Percentiles rank a stretch among this genome's conserved stretches.
These are phyloP conservation scores for Alternaria brassicae DNA, from an alignment of 2,329 filamentous ascomycete species.

Conservation along the genomic window DNA sequence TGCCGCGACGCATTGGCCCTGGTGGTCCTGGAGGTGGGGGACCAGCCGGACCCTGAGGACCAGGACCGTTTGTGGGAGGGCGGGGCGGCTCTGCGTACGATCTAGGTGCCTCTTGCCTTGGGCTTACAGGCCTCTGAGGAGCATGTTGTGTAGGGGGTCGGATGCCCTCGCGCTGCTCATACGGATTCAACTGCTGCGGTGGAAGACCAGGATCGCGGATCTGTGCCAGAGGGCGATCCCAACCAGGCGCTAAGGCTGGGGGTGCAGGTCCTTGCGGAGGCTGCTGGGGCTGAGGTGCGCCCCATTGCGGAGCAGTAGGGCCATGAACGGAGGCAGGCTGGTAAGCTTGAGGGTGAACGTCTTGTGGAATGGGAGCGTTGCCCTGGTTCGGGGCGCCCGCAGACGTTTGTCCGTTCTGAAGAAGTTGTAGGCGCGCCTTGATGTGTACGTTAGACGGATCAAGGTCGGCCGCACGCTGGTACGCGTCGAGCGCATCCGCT, in stretches of 20 bases:
- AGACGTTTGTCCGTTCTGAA: slow-evolving; percentile 77
- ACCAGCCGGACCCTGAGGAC: slow-evolving; percentile 51
- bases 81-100: slow-evolving; percentile 72
- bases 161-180: slow-evolving; percentile 77
- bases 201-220: slow-evolving; percentile 69
- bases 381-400: slow-evolving; percentile 74
- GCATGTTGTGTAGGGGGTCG: slow-evolving; percentile 70
- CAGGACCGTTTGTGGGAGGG: slow-evolving; percentile 53
- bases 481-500: slow-evolving; percentile 92
- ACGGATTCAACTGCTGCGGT: slow-evolving; percentile 79
- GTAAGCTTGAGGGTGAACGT: slow-evolving; percentile 94
- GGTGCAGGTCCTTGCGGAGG: slow-evolving; percentile 71
- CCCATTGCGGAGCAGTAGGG: slow-evolving; percentile 89
- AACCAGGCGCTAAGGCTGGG: slow-evolving; percentile 62
- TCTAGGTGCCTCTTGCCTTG: slow-evolving; percentile 74
- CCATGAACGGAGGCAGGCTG: slow-evolving; percentile 82
- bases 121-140: slow-evolving; percentile 75
- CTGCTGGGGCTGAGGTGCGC: slow-evolving; percentile 72
- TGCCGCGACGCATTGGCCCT: slow-evolving; percentile 57
- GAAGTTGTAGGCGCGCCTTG: slow-evolving; percentile 88
- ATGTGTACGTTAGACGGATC: slow-evolving; percentile 94
- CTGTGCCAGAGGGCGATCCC: slow-evolving; percentile 72
- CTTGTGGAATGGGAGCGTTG: slow-evolving; percentile 86
- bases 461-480: slow-evolving; percentile 90
- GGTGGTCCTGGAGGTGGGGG: slow-evolving; percentile 50